Percentiles rank a stretch among this genome's conserved stretches.
Evolutionary conservation across 2,329 filamentous ascomycete genomes (phyloP).

Genomic region (Cladophialophora psammophila): DNA sequence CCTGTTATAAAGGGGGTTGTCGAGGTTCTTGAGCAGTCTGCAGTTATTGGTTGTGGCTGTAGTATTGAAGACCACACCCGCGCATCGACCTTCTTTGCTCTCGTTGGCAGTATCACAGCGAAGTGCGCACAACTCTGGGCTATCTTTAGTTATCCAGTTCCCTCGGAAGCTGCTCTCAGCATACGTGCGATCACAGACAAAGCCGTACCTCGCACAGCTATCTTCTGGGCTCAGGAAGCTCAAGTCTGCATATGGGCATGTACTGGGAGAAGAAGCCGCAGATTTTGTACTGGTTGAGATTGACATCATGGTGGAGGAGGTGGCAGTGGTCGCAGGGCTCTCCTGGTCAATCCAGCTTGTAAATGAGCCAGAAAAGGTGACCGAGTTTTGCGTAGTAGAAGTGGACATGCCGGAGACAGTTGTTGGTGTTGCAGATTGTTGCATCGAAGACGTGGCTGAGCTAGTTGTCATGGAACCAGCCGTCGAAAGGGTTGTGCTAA

Average conservation of each 20-base stretch:
- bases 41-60: conserved; percentile 21
- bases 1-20: conserved; percentile 6
- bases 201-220: conserved; percentile 30
- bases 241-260: conserved; percentile 13
- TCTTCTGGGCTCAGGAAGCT: conserved; percentile 5
- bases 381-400: conserved; percentile 5
- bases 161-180: conserved; percentile 57
- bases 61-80: conserved; percentile 30
- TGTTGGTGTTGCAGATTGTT: conserved; percentile 8
- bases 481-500: conserved; percentile 12
- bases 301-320: conserved; percentile 11
- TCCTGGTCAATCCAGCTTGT: neutral
- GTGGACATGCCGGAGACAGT: conserved; percentile 10
- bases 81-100: conserved; percentile 22
- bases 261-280: neutral
- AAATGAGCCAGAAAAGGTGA: neutral
- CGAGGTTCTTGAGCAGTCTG: conserved; percentile 21
- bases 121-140: conserved; percentile 21
- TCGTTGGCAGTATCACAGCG: conserved; percentile 27
- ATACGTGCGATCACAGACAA: conserved; percentile 56
- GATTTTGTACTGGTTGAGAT: conserved; percentile 14
- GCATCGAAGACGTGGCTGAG: neutral
- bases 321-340: neutral
- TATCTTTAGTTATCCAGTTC: conserved; percentile 7
- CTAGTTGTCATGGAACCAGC: conserved; percentile 9